Percentiles rank a stretch among this genome's conserved stretches.
phyloP scores from a whole-genome alignment of 306 rosid genomes.

The Luffa acutangula region DNA sequence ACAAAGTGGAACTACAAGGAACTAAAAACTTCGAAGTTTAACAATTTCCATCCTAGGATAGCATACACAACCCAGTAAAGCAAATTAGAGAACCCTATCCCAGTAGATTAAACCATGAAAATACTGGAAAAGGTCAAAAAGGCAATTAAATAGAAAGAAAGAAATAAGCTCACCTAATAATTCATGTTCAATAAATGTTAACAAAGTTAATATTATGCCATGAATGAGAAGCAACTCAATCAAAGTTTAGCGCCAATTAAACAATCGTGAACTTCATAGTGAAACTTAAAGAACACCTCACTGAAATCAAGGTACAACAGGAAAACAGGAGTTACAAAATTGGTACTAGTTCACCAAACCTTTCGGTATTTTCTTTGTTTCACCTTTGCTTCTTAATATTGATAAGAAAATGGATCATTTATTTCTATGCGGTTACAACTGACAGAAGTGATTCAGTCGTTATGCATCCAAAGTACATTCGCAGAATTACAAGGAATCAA shows the following conservation, averaged over 20 bases:
- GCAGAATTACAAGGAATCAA: not conserved
- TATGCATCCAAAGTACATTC: not conserved
- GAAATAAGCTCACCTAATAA: not conserved
- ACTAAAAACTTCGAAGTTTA: not conserved
- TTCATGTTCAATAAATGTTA: not conserved
- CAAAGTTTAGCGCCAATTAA: not conserved
- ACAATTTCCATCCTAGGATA: not conserved
- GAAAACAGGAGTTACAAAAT: not conserved
- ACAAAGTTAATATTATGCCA: not conserved
- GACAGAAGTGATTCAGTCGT: not conserved
- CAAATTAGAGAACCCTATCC: not conserved
- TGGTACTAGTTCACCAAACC: not conserved
- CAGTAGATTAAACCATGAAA: not conserved
- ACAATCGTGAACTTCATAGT: not conserved
- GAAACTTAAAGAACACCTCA: not conserved
- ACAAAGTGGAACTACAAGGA: not conserved
- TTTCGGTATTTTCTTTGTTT: not conserved
- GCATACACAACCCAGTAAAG: not conserved
- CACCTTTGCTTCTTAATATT: not conserved
- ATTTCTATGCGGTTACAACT: not conserved
- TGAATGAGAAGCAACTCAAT: not conserved
- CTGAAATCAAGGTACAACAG: not conserved
- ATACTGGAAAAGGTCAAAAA: not conserved
- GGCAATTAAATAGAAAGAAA: not conserved
- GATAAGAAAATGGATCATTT: not conserved